Percentiles rank a stretch among this genome's conserved stretches.
These are phyloP conservation scores for Aspergillus sp. DNA, from an alignment of 2,329 filamentous ascomycete genomes.

Conservation along the genomic window DNA sequence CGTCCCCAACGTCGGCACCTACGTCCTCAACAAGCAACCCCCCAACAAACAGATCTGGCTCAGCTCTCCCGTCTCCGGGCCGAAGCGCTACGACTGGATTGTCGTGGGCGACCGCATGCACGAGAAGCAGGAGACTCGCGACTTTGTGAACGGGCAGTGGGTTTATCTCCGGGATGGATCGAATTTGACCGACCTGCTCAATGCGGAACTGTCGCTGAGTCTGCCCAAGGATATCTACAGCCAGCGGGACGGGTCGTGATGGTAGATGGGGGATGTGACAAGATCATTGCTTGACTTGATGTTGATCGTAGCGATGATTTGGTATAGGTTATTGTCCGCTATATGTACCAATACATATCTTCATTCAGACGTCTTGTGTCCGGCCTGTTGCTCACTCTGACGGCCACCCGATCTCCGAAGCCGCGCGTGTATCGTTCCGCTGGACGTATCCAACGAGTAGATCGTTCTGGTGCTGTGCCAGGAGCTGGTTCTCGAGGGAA, in stretches of 20 bases:
- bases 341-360: too few species aligned
- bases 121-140: conserved; percentile 63
- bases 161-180: conserved; percentile 78
- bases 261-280: too few species aligned
- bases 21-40: conserved; percentile 96
- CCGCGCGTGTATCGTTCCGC: too few species aligned
- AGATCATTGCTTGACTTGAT: too few species aligned
- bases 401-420: too few species aligned
- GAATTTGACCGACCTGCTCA: conserved; percentile 62
- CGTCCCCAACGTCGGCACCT: conserved; percentile 63
- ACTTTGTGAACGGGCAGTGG: conserved; percentile 57
- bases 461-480: too few species aligned
- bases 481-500: too few species aligned
- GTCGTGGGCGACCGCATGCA: conserved; percentile 59
- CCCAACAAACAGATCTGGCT: conserved; percentile 98
- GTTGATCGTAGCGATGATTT: background rate
- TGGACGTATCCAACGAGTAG: too few species aligned
- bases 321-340: too few species aligned
- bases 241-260: conserved; percentile 13
- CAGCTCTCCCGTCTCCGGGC: conserved; percentile 79
- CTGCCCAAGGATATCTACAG: conserved; percentile 37
- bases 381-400: too few species aligned
- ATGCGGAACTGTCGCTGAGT: conserved; percentile 64
- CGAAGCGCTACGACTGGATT: conserved; percentile 91
- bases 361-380: too few species aligned